These are phyloP conservation scores for Tuber melanosporum DNA, from an alignment of 495 filamentous ascomycete genomes.

Conservation along the genomic window DNA sequence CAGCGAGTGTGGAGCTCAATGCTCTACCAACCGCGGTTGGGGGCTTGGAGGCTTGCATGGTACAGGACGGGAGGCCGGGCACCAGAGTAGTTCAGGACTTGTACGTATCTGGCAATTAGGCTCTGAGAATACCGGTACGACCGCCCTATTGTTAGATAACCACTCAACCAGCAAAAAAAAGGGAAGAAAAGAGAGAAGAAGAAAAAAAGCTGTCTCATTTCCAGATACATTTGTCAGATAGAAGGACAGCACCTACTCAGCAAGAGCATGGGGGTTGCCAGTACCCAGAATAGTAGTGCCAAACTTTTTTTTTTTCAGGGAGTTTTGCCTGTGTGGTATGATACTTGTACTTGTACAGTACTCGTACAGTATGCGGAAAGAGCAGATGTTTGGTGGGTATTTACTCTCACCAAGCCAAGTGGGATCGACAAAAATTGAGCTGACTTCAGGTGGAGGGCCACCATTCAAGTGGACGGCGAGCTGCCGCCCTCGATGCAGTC, in stretches of 20 bases:
- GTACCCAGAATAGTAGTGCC: neutral
- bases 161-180: neutral
- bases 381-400: neutral
- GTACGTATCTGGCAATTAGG: neutral
- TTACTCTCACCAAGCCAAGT: neutral
- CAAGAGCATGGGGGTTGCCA: neutral
- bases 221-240: neutral
- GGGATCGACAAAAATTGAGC: neutral
- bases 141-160: neutral
- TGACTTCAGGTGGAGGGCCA: neutral
- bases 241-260: neutral
- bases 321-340: neutral
- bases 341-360: neutral
- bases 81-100: neutral
- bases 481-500: neutral
- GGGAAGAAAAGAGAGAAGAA: neutral
- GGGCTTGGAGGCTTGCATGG: constrained; percentile 1
- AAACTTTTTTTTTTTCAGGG: neutral
- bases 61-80: neutral
- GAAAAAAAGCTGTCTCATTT: neutral
- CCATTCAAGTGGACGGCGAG: neutral
- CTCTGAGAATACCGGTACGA: neutral
- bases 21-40: neutral
- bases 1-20: neutral
- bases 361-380: neutral